Base-by-base conservation (phyloP, 2,329 filamentous ascomycete genomes). In the Westerdykella sp. region DNA sequence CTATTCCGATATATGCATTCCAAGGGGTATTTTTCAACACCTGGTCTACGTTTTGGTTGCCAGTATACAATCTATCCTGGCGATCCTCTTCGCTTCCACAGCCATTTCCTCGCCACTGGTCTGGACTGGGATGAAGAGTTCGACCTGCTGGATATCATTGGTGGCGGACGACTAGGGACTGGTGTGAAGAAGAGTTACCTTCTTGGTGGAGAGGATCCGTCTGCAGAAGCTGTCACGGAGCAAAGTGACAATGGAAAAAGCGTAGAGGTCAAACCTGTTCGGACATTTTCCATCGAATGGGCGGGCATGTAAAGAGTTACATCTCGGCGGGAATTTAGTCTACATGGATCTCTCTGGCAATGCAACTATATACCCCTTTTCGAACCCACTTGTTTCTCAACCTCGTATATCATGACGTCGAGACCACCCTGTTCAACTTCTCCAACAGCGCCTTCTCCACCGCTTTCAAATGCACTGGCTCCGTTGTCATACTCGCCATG, bases 171-270 rank as follows among this genome's bases (percentile, higher is more conserved):
- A 54, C 68, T 98, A 49, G 93, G 90, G 0, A 97, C 93, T 2
- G 87, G 87, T 39, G 93, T 97, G 15, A 98, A 98, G 75, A 98
- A 98, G 69, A 87, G 87, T 0, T 96, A 89, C 57, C 71, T 98
- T 42, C 77, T 98, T 44, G 91, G 90, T 6, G 89, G 87, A 0
- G 74, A 78, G 55, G 63, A 60, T 11, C 48, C 56, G 42, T 6
- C 23, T 16, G 41, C 48, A 10, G 44, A 55, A 51, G 34, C 64
- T 7, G 57, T 63, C 1, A 61, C 58, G 32, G 65, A 71, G 28
- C 25, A 28, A 12, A 28, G 25, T 28, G 25, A 28, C 25, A 28
- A 28, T 10, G 25, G 25, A 12, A 64, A 61, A 10, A 54, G 62
- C 13, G 73, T 59, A 25, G 53, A 63, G 12, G 73, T 62, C 23